Evolutionary conservation across 1,139 yeast species (phyloP), one percentile per base, ranked within the genome.

Genomic region (Arxiozyma bovina): DNA sequence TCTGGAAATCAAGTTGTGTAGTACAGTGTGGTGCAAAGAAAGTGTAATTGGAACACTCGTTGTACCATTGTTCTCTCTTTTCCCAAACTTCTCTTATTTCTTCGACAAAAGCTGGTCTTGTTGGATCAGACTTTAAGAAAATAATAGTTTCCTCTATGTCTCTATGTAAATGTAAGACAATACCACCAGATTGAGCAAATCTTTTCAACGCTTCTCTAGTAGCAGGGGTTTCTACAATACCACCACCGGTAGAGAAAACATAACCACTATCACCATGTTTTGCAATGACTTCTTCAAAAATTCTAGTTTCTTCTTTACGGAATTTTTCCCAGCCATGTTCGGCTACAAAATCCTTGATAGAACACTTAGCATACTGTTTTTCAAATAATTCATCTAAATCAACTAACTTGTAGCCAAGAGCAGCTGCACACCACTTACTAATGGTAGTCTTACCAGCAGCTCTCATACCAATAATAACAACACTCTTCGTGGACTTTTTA

Each of bases 371-470:
- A 48, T 74, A 70, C 55, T 74, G 74, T 51, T 75, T 73, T 64
- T 87, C 96, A 55, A 93, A 79, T 48, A 78, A 76, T 23, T 77
- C 75, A 69, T 94, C 99, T 60, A 91, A 74, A 66, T 94, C 99
- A 47, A 89, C 69, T 55, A 86, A 78, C 55, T 81, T 77, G 74
- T 87, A 84, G 15, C 90, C 93, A 56, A 89, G 74, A 47, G 80
- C 77, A 30, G 79, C 71, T 5, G 96, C 86, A 63, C 88, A 81
- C 86, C 96, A 86, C 60, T 79, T 77, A 42, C 96, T 86, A 64
- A 90, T 77, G 1, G 96, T 87, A 6, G 95, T 80, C 71, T 94
- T 94, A 23, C 99, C 99, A 40, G 97, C 96, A 40, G 97, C 99
- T 69, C 99, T 81, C 99, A 93, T 94, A 50, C 99, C 99, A 68